phyloP scores from a whole-genome alignment of 108 stramenopile genomes.

The Nitzschia inconspicua region DNA sequence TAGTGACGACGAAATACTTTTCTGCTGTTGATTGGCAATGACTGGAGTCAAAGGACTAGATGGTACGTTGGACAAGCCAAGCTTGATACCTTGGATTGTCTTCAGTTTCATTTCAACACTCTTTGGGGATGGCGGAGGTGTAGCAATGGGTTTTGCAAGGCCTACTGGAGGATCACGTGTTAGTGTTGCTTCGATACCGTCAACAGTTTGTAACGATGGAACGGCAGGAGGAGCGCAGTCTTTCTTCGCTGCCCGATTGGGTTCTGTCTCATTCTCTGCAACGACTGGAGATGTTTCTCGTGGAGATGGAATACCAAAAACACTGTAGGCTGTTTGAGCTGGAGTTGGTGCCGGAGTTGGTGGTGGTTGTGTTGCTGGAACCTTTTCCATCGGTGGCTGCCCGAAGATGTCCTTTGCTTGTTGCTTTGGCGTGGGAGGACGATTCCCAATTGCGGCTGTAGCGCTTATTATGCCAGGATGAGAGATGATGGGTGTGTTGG shows the following conservation, averaged over 20 bases:
- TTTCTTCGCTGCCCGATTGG: no score
- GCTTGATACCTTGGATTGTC: no score
- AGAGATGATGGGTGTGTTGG: no score
- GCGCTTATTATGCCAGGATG: no score
- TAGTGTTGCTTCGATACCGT: background rate
- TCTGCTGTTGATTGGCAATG: conserved; percentile 1
- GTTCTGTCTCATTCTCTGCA: no score
- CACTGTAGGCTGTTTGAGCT: no score
- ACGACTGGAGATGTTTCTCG: background rate
- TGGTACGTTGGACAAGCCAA: no score
- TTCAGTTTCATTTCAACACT: no score
- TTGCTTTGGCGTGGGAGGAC: background rate
- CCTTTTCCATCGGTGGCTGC: background rate
- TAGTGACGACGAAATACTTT: no score
- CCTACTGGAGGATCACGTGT: background rate
- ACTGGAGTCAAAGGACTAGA: background rate
- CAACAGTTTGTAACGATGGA: background rate
- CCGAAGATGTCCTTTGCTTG: no score
- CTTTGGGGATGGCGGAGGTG: conserved; percentile 28
- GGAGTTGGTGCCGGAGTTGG: background rate
- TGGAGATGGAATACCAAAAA: no score
- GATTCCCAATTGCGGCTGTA: background rate
- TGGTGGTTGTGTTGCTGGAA: background rate
- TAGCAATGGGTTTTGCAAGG: background rate
- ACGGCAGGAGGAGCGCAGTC: background rate